Percentiles rank a stretch among this genome's conserved stretches.
Conservation (phyloP, 306 rosid species). For the Dryas alaskensis region DNA sequence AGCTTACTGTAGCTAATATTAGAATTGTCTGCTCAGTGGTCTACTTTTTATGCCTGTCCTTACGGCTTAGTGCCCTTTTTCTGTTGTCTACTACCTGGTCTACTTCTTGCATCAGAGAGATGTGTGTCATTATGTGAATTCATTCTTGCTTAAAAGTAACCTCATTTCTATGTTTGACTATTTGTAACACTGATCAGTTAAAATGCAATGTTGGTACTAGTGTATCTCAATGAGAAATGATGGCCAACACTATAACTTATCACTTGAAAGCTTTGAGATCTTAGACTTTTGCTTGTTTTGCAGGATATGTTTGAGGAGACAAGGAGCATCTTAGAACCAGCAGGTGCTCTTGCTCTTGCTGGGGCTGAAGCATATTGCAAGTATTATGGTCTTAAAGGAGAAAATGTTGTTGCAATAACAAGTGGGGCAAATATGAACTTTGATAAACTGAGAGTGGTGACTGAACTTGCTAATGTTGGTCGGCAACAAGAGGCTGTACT, state of each 20-base stretch:
- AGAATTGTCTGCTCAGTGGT: not conserved
- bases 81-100: too few species aligned
- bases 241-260: not conserved
- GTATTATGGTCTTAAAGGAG: conserved; percentile 80
- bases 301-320: conserved; percentile 99
- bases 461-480: conserved; percentile 97
- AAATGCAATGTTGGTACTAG: conserved; percentile 1
- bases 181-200: not conserved
- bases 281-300: conserved; percentile 28
- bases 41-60: too few species aligned
- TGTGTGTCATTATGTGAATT: not conserved
- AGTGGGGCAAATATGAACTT: conserved; percentile 99
- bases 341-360: conserved; percentile 96
- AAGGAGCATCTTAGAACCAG: conserved; percentile 93
- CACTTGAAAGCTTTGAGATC: conserved; percentile 1
- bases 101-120: not conserved
- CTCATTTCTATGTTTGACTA: not conserved
- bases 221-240: not conserved
- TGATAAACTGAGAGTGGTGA: conserved; percentile 79
- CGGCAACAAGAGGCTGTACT: conserved; percentile 89
- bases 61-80: too few species aligned
- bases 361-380: conserved; percentile 99
- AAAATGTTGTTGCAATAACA: conserved; percentile 75
- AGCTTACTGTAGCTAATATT: not conserved
- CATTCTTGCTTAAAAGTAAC: not conserved